Base-by-base conservation (phyloP, 2,329 filamentous ascomycete genomes). In the Neocatenulostroma microsporum region DNA sequence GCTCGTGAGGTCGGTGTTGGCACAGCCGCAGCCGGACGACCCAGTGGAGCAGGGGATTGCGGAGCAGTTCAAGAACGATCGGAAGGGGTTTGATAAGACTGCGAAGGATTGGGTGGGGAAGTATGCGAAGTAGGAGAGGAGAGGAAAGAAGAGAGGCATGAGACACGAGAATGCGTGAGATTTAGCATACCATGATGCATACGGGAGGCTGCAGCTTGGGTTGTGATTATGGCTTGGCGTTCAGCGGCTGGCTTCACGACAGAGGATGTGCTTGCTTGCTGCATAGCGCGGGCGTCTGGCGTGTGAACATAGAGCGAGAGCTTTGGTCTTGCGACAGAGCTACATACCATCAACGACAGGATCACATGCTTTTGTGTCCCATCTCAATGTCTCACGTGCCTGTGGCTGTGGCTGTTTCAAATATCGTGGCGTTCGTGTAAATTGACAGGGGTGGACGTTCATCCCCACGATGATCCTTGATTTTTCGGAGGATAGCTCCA, bases 31-130 rank as follows among this genome's bases (percentile, higher is more conserved):
- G 69, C 80, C 84, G 5, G 87, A 94, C 53, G 88, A 94, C 63
- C 84, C 88, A 19, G 82, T 95, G 47, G 88, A 95, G 72, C 69
- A 78, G 3, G 72, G 80, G 46, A 93, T 94, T 57, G 88, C 86
- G 15, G 84, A 94, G 43, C 81, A 93, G 68, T 94, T 75, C 63
- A 78, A 78, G 58, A 73, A 70, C 45, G 75, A 88, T 52, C 68
- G 73, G 28, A 63, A 67, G 33, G 73, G 71, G 47, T 95, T 84
- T 56, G 79, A 88, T 39, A 82, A 82, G 69, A 80, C 74, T 34
- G 88, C 80, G 6, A 74, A 72, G 61, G 67, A 73, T n/a, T 87
- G 85, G 70, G 81, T 84, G 30, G 70, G 73, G 51, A 75, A 78
- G 50, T 86, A 87, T 60, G 87, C 87, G 37, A 62, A 60, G 46